Conservation (phyloP, 2,329 filamentous ascomycete species). For the Scorias spongiosa region DNA sequence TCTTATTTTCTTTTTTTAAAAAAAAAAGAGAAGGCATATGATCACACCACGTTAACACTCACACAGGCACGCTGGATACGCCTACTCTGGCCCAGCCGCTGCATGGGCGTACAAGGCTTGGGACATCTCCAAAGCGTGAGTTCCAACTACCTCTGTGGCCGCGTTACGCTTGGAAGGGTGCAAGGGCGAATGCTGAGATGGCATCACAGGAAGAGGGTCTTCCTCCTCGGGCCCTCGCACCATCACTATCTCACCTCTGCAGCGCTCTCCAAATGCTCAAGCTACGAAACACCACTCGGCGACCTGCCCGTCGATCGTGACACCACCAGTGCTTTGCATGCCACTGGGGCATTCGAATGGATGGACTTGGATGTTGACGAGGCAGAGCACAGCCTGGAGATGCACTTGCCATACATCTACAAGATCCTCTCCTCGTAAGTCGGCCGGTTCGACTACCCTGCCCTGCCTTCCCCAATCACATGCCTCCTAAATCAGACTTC, state of each 20-base stretch:
- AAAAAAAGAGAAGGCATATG: no score
- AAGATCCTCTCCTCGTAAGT: conserved; percentile 46
- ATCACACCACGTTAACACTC: conserved; percentile 3
- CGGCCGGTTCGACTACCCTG: not conserved
- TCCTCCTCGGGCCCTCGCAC: conserved; percentile 85
- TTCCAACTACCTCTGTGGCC: conserved; percentile 2
- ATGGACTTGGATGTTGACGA: conserved; percentile 58
- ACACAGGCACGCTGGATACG: conserved; percentile 76
- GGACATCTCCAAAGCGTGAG: conserved; percentile 60
- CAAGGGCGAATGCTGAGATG: not conserved
- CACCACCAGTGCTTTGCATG: conserved; percentile 36
- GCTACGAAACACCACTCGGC: conserved; percentile 62
- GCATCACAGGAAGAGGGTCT: conserved; percentile 57
- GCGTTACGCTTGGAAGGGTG: not conserved
- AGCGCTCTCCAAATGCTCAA: conserved; percentile 56
- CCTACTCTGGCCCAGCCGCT: conserved; percentile 79
- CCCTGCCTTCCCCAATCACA: not conserved
- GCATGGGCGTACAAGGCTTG: conserved; percentile 89
- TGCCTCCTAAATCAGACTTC: no score
- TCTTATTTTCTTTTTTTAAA: no score
- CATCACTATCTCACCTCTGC: conserved; percentile 65
- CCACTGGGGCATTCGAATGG: conserved; percentile 41
- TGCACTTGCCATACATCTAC: conserved; percentile 90
- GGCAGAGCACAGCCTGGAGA: conserved; percentile 84
- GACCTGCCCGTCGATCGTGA: conserved; percentile 49